Evolutionary conservation across 2,329 filamentous ascomycete species (phyloP).

Genomic region (Emergomyces orientalis): DNA sequence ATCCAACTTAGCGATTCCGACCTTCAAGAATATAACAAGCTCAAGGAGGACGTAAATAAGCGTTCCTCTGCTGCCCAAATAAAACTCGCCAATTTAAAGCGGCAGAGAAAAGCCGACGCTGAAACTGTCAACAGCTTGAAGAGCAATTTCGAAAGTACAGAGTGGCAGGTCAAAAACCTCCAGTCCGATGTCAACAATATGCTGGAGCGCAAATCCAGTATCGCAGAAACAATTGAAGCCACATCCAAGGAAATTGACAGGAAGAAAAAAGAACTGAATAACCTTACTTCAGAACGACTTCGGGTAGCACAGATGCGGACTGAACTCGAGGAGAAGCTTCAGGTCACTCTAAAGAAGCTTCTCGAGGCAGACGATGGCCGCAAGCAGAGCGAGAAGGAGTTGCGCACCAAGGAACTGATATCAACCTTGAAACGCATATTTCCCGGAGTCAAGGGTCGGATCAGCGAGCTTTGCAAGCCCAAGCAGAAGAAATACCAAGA

Average conservation of each 20-base stretch:
- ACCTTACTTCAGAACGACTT: slow-evolving; percentile 71
- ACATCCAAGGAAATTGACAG: slow-evolving; percentile 67
- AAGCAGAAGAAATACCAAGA: slow-evolving; percentile 97
- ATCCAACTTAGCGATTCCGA: slow-evolving; percentile 77
- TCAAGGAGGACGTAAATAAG: slow-evolving; percentile 76
- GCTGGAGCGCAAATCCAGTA: slow-evolving; percentile 55
- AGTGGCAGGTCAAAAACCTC: slow-evolving; percentile 64
- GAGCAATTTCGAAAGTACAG: slow-evolving; percentile 71
- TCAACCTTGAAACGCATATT: slow-evolving; percentile 81
- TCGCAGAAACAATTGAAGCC: slow-evolving; percentile 55
- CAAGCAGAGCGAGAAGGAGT: slow-evolving; percentile 75
- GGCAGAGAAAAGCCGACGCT: slow-evolving; percentile 83
- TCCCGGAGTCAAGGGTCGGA: slow-evolving; percentile 79
- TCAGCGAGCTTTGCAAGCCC: slow-evolving; percentile 85
- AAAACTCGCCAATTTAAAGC: slow-evolving; percentile 74
- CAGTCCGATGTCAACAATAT: slow-evolving; percentile 62
- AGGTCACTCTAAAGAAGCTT: slow-evolving; percentile 70
- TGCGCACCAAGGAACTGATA: slow-evolving; percentile 70
- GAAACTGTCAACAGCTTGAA: slow-evolving; percentile 83
- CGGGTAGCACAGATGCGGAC: slow-evolving; percentile 72
- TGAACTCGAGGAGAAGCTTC: slow-evolving; percentile 85
- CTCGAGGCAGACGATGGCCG: slow-evolving; percentile 75
- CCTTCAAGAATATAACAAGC: slow-evolving; percentile 76
- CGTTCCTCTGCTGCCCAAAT: slow-evolving; percentile 71
- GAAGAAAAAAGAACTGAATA: slow-evolving; percentile 88